Base-by-base conservation (phyloP, 2,329 filamentous ascomycete species). In the Phialemoniopsis sp. region DNA sequence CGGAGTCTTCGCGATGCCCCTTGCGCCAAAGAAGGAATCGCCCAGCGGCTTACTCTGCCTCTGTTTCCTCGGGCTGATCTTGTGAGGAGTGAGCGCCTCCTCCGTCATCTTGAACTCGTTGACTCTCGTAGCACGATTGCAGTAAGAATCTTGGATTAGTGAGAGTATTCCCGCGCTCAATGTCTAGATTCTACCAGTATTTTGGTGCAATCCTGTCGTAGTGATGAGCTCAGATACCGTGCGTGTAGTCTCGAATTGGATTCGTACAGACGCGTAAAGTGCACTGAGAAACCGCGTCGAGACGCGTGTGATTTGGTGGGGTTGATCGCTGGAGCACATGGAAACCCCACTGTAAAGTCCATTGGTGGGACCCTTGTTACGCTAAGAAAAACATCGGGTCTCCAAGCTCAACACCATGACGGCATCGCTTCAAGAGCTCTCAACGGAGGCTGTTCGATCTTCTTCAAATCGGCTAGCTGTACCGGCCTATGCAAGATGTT, bases 1-100 rank as follows among this genome's bases (percentile, higher is more conserved):
- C 3, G 47, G 14, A 8, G 47, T 40, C 18, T 40, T 36, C 4
- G 53, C 51, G 15, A 57, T 50, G 14, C 60, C 60, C 44, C 59
- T 62, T 35, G 55, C 52, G 13, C 58, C 60, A 42, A 69, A 69
- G 43, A 70, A 63, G 2, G 62, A 55, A 40, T 62, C 56, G 14
- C 55, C 49, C 16, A 57, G 53, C 28, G 58, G 54, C 41, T 59
- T 61, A 26, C 46, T 43, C 36, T 52, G 47, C 34, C 48, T 49
- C 29, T 46, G 38, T 38, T 55, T 57, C 29, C 53, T 46, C 7
- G 53, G 49, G 35, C 49, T 55, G 28, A 50, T 47, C 37, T 44
- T 46, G 14, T 43, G 46, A 14, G 46, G 40, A 21, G 48, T 51
- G 21, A 26, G 21, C 21, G 21, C 21, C 21, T 26, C 21, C 21